phyloP scores from a whole-genome alignment of 169 alveolate genomes.

The Besnoitia besnoiti region DNA sequence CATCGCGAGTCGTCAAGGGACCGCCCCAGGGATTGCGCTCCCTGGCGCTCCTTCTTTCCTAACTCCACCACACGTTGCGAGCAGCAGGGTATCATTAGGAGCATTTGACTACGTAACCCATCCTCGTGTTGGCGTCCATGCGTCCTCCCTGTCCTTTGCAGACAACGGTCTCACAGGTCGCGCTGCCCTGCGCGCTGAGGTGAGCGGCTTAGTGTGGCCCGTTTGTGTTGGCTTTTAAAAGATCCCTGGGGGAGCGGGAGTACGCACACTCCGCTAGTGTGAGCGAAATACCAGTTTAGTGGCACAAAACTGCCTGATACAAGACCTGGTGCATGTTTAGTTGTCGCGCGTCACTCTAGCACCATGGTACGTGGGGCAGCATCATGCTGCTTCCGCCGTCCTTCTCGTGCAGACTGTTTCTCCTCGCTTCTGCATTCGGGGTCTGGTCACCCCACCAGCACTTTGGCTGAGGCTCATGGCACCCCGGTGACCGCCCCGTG shows the following conservation, averaged over 20 bases:
- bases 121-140: background rate
- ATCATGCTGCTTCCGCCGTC: background rate
- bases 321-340: background rate
- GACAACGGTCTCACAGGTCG: too few relatives aligned
- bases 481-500: background rate
- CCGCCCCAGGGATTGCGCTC: background rate
- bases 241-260: background rate
- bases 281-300: background rate
- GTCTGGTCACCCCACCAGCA: slow-evolving; percentile 8
- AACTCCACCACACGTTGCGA: background rate
- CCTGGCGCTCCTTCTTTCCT: background rate
- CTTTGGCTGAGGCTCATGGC: background rate
- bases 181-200: too few relatives aligned
- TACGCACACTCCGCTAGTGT: background rate
- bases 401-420: background rate
- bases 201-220: too few relatives aligned
- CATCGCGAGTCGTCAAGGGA: background rate
- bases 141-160: too few relatives aligned
- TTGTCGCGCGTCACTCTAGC: background rate
- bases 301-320: background rate
- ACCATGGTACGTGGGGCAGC: slow-evolving; percentile 13
- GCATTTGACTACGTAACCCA: background rate
- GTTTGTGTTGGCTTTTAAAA: background rate
- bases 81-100: background rate
- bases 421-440: background rate